phyloP scores from a whole-genome alignment of 306 rosid species.

The Casuarina equisetifolia region DNA sequence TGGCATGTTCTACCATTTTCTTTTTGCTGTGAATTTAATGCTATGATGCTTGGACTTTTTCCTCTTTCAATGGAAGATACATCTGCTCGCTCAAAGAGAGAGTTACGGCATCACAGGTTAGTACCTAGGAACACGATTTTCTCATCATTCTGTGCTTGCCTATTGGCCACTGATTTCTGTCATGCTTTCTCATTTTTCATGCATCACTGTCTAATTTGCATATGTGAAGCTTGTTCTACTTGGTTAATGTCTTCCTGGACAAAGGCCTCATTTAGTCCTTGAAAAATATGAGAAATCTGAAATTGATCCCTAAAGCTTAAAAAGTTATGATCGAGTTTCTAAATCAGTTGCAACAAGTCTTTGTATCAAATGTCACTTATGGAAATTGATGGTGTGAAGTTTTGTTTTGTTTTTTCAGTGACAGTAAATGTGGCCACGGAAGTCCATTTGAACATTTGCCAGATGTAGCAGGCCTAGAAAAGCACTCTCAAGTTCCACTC shows the following conservation, averaged over 20 bases:
- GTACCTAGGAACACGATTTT: neutral
- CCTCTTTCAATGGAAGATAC: conserved; percentile 19
- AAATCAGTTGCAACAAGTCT: neutral
- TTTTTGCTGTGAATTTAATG: conserved; percentile 18
- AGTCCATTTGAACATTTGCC: neutral
- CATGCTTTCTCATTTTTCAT: neutral
- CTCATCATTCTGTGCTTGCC: neutral
- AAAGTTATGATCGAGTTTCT: neutral
- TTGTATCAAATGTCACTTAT: no score
- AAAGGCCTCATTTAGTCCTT: neutral
- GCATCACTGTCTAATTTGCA: neutral
- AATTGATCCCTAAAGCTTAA: no score
- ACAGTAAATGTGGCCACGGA: neutral
- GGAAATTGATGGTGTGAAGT: neutral
- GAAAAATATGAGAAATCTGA: neutral
- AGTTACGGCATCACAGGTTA: conserved; percentile 22
- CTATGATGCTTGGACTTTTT: neutral
- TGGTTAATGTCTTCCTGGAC: neutral
- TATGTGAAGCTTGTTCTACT: neutral
- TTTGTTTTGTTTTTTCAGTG: neutral
- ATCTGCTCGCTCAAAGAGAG: conserved; percentile 21
- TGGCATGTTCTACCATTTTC: conserved; percentile 5
- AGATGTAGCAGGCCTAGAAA: neutral
- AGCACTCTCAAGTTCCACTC: neutral
- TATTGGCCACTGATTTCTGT: neutral